Conservation (phyloP, 139 green algal species). For the Closterium sp. region DNA sequence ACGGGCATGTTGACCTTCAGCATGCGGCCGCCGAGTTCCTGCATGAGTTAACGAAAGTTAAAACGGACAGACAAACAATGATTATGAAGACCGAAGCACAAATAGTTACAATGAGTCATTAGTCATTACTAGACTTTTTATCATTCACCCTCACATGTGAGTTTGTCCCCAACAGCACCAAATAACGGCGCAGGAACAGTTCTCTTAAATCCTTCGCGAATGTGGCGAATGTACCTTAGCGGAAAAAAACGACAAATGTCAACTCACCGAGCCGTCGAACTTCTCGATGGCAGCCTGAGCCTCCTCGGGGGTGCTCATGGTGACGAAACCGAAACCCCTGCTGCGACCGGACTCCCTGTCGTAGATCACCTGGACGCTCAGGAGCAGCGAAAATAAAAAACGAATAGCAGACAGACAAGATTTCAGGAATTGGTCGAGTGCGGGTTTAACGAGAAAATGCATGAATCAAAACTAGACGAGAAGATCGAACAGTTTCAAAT, state of each 20-base stretch:
- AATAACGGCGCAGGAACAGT: no score
- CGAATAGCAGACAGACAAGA: not conserved
- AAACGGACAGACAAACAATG: not conserved
- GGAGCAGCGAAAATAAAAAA: not conserved
- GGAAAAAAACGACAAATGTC: not conserved
- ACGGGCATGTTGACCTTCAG: slow-evolving; percentile 44
- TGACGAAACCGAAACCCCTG: slow-evolving; percentile 76
- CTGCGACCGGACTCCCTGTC: slow-evolving; percentile 71
- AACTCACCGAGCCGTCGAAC: slow-evolving; percentile 41
- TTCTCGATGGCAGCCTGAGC: slow-evolving; percentile 36
- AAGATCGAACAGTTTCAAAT: no score
- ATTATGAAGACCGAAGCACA: no score
- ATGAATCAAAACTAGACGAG: no score
- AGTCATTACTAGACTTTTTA: no score
- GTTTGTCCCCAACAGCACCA: no score
- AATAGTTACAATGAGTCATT: no score
- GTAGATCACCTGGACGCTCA: slow-evolving; percentile 48
- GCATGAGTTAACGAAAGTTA: slow-evolving; percentile 33
- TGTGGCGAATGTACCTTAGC: no score
- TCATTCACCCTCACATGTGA: no score
- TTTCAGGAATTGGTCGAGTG: not conserved
- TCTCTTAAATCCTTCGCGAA: no score
- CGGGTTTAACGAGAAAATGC: not conserved
- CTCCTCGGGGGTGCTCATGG: slow-evolving; percentile 55
- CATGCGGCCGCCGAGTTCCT: slow-evolving; percentile 38